phyloP scores from a whole-genome alignment of 1,139 yeast genomes.

The Kurtzmaniella quercitrusa region DNA sequence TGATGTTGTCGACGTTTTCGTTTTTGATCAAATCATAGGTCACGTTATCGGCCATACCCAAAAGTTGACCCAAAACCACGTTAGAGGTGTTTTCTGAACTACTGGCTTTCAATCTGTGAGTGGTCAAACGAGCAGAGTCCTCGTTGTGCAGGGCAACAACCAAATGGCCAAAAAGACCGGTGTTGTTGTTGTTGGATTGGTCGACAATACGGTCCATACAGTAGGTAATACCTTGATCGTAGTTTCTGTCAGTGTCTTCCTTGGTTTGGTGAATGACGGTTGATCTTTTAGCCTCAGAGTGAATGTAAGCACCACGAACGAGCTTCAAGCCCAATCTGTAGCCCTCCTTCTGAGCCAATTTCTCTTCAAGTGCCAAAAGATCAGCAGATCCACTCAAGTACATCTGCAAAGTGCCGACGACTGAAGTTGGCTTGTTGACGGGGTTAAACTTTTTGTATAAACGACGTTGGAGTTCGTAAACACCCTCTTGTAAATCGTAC shows the following conservation, averaged over 20 bases:
- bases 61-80: constrained; percentile 82
- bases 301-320: constrained; percentile 97
- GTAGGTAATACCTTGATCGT: constrained; percentile 64
- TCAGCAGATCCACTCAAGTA: constrained; percentile 71
- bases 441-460: constrained; percentile 74
- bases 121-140: constrained; percentile 71
- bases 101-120: constrained; percentile 41
- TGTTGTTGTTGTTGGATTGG: constrained; percentile 29
- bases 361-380: constrained; percentile 60
- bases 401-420: constrained; percentile 93
- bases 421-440: constrained; percentile 52
- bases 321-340: constrained; percentile 85
- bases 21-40: constrained; percentile 69
- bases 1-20: constrained; percentile 67
- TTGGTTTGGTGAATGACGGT: constrained; percentile 71
- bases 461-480: constrained; percentile 83
- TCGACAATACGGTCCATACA: constrained; percentile 58
- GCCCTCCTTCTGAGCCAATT: constrained; percentile 55
- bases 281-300: constrained; percentile 72
- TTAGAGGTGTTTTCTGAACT: constrained; percentile 40
- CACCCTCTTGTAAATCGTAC: constrained; percentile 83
- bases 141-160: constrained; percentile 92
- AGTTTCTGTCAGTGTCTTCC: constrained; percentile 70
- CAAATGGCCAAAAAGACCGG: constrained; percentile 69
- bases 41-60: constrained; percentile 94